A percentile compares a stretch with the other conserved stretches of the same genome.
Conservation (phyloP, 352 stramenopile species). For the Globisporangium ultimum region DNA sequence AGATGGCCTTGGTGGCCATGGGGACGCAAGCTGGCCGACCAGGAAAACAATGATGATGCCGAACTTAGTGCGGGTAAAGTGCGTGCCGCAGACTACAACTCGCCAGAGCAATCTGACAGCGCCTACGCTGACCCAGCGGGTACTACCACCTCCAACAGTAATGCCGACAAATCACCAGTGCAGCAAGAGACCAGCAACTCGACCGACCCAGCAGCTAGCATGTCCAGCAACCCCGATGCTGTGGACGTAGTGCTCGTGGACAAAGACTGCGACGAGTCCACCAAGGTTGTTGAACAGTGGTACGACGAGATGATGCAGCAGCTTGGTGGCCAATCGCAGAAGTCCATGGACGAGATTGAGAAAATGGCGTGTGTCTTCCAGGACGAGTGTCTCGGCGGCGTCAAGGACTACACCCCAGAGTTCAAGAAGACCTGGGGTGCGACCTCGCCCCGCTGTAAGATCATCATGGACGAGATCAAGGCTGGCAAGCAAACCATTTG, state of each 20-base stretch:
- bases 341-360: constrained; percentile 44
- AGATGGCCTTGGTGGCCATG: constrained; percentile 11
- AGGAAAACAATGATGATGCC: neutral
- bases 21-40: constrained; percentile 3
- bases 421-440: constrained; percentile 46
- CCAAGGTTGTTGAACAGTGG: constrained; percentile 29
- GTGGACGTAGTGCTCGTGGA: constrained; percentile 29
- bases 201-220: constrained; percentile 1
- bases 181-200: neutral
- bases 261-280: constrained; percentile 17
- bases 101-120: neutral
- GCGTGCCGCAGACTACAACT: constrained; percentile 1
- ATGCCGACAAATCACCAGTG: neutral
- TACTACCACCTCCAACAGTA: neutral
- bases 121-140: neutral
- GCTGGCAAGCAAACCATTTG: constrained; percentile 28
- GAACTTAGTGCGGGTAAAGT: constrained; percentile 1
- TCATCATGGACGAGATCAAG: constrained; percentile 41
- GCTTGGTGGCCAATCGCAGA: constrained; percentile 28
- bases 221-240: constrained; percentile 7
- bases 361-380: constrained; percentile 51
- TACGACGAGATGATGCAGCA: constrained; percentile 30
- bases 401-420: constrained; percentile 29
- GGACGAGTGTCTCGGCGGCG: constrained; percentile 43
- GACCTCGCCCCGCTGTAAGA: constrained; percentile 30